Evolutionary conservation across 83 land plant genomes (phyloP).

Genomic region (Picea abies): DNA sequence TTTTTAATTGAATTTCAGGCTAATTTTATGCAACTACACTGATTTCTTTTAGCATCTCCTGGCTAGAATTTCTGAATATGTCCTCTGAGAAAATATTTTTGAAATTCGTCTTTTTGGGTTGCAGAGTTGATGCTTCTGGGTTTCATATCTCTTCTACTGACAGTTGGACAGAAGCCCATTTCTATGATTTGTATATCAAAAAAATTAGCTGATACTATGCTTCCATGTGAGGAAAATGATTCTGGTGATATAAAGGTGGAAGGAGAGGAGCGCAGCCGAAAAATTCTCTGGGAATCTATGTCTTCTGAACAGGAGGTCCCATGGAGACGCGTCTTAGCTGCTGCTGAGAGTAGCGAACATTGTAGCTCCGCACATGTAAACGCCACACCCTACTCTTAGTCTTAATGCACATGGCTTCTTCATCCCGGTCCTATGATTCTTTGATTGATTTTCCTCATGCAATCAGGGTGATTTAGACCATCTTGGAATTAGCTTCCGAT

Average conservation of each 20-base stretch:
- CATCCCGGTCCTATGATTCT: background rate
- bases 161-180: conserved; percentile 30
- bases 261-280: conserved; percentile 20
- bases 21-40: background rate
- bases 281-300: conserved; percentile 20
- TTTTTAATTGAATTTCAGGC: background rate
- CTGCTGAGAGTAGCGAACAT: background rate
- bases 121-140: conserved; percentile 77
- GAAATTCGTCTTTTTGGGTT: background rate
- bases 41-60: background rate
- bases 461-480: background rate
- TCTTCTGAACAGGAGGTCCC: conserved; percentile 13
- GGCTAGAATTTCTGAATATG: background rate
- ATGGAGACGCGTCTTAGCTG: conserved; percentile 11
- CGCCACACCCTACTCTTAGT: background rate
- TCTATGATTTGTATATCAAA: conserved; percentile 41
- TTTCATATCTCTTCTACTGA: conserved; percentile 59
- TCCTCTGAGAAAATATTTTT: background rate
- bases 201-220: conserved; percentile 15
- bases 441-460: background rate
- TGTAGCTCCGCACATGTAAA: background rate
- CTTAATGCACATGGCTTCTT: conserved; percentile 18
- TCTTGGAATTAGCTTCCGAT: conserved; percentile 7
- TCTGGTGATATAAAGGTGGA: background rate
- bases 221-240: conserved; percentile 20